Base-by-base conservation (phyloP, 345 rosid species). In the Murraya paniculata region DNA sequence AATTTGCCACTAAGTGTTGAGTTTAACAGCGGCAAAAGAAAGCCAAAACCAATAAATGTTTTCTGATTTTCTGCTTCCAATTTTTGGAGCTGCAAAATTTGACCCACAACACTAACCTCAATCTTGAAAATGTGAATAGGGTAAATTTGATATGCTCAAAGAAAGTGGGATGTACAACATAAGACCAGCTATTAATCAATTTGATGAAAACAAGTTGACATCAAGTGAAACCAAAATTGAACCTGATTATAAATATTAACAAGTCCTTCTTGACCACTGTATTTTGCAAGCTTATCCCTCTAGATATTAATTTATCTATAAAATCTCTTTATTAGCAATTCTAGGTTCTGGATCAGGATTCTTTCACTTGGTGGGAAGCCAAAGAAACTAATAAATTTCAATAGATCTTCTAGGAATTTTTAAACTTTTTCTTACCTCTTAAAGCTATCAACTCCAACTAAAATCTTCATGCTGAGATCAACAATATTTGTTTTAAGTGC, bases 401-500 rank as follows among this genome's bases (percentile, higher is more conserved):
- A 45, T 45, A 45, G 16, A 3, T 45, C 50, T 1, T 45, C 50
- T 45, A 80, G 56, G 38, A 31, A 56, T 28, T 33, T 28, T 57
- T 64, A 78, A 57, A 78, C 61, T 38, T 61, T 58, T 73, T 68
- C 16, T 68, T 73, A 76, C 60, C 30, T 68, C 55, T 56, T 62
- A 56, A 74, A 60, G 73, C 65, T 68, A 60, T 73, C 72, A 39
- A 53, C 75, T 68, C 69, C 31, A 57, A 31, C 48, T 80, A 68
- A 48, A 18, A 19, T 9, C 66, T 72, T 71, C 72, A n/a, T 70
- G 62, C 56, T 38, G 72, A 82, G 73, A 82, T 82, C 77, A 72
- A 80, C 73, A 79, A 79, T 65, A 18, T 58, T 78, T 77, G 70
- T 73, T 74, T 58, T 77, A 64, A n/a, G n/a, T n/a, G n/a, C 75